These are phyloP conservation scores for Xylariaceae sp. DNA, from an alignment of 2,329 filamentous ascomycete species.

Conservation along the genomic window DNA sequence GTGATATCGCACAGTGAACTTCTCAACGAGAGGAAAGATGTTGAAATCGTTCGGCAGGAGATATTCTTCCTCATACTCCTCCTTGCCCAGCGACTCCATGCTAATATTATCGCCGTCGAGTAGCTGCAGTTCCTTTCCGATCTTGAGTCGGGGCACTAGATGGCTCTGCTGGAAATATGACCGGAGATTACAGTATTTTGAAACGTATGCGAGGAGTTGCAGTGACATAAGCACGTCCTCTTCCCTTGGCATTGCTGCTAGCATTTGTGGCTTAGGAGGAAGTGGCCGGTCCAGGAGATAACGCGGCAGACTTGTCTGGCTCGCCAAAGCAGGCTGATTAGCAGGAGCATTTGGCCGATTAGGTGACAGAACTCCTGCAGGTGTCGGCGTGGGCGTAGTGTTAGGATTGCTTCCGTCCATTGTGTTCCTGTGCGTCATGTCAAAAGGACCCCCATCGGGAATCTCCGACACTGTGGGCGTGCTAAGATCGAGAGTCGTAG, in stretches of 20 bases:
- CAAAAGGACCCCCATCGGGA: slow-evolving; percentile 86
- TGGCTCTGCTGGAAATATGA: slow-evolving; percentile 95
- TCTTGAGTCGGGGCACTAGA: slow-evolving; percentile 84
- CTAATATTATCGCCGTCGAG: slow-evolving; percentile 63
- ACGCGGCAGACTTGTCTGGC: slow-evolving; percentile 63
- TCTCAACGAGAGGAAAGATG: slow-evolving; percentile 96
- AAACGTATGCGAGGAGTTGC: slow-evolving; percentile 93
- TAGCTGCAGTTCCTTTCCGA: slow-evolving; percentile 75
- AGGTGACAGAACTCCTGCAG: slow-evolving; percentile 67
- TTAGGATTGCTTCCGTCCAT: slow-evolving; percentile 82
- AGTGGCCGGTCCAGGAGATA: slow-evolving; percentile 72
- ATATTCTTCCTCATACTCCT: slow-evolving; percentile 78
- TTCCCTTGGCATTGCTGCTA: slow-evolving; percentile 90
- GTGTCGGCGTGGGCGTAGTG: slow-evolving; percentile 59
- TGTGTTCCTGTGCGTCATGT: slow-evolving; percentile 80
- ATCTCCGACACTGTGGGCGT: slow-evolving; percentile 76
- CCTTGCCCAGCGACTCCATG: slow-evolving; percentile 36
- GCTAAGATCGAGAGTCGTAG: slow-evolving; percentile 66
- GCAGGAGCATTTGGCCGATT: slow-evolving; percentile 65
- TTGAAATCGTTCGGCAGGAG: slow-evolving; percentile 91
- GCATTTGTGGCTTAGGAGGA: slow-evolving; percentile 64
- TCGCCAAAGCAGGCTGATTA: slow-evolving; percentile 68
- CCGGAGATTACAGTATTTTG: slow-evolving; percentile 94
- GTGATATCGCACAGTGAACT: slow-evolving; percentile 94
- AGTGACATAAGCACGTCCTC: slow-evolving; percentile 98